Conservation (phyloP, 177 flowering plant genomes). For the Vitis hybrid region DNA sequence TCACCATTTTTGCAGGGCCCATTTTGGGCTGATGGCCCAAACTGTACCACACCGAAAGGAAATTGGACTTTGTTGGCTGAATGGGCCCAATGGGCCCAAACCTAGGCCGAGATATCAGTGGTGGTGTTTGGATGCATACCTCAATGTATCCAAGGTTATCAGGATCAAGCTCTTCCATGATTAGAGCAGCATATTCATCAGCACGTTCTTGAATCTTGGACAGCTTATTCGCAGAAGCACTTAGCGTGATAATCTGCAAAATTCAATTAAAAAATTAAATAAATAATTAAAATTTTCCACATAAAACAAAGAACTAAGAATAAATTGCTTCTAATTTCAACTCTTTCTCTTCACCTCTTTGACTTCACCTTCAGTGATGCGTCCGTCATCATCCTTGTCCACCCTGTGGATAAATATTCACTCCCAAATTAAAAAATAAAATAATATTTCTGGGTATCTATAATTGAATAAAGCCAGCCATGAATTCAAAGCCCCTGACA, state of each 20-base stretch:
- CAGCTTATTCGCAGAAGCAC: constrained; percentile 62
- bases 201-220: constrained; percentile 47
- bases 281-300: not conserved
- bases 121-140: constrained; percentile 18
- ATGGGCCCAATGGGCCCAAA: not conserved
- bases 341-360: constrained; percentile 33
- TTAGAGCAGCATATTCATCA: constrained; percentile 60
- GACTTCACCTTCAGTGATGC: constrained; percentile 50
- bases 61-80: not conserved
- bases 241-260: constrained; percentile 48
- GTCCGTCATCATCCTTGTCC: constrained; percentile 56
- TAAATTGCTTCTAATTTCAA: not conserved
- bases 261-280: not conserved
- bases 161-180: constrained; percentile 66
- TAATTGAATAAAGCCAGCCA: no score
- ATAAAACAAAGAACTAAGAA: not conserved
- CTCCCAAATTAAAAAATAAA: not conserved
- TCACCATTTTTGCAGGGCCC: not conserved
- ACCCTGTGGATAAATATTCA: constrained; percentile 32
- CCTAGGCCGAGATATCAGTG: not conserved
- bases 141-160: constrained; percentile 52
- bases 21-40: not conserved
- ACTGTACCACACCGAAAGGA: not conserved
- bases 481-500: no score
- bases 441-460: not conserved